Conservation (phyloP, 768 basidiomycete genomes). For the Russula olivacea region DNA sequence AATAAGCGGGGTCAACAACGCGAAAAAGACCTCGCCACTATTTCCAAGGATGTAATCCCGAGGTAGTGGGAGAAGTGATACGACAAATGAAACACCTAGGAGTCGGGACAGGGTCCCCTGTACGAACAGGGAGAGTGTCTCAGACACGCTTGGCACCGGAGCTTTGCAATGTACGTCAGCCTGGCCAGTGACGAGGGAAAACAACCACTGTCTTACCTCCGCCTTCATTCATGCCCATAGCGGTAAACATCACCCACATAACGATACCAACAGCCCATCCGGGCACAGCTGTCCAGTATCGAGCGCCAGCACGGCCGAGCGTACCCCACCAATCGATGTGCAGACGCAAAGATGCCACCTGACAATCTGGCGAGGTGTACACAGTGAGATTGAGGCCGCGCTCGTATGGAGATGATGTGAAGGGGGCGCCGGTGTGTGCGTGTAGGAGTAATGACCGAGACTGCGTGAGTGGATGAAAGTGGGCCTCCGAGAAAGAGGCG, state of each 20-base stretch:
- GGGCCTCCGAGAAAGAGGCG: slow-evolving; percentile 62
- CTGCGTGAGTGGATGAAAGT: slow-evolving; percentile 46
- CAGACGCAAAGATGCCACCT: slow-evolving; percentile 41
- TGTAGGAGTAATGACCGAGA: slow-evolving; percentile 51
- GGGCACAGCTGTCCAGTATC: slow-evolving; percentile 68
- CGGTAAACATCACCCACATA: slow-evolving; percentile 48
- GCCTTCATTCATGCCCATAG: slow-evolving; percentile 36
- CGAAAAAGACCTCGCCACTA: slow-evolving; percentile 43
- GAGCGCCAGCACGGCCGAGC: slow-evolving; percentile 59
- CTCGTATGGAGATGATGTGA: slow-evolving; percentile 35
- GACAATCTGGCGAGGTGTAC: slow-evolving; percentile 56
- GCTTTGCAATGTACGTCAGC: slow-evolving; percentile 29
- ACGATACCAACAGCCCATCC: slow-evolving; percentile 75
- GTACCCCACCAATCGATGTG: slow-evolving; percentile 66
- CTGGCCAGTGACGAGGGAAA: not conserved
- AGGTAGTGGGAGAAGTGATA: slow-evolving; percentile 54
- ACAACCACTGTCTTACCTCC: slow-evolving; percentile 25
- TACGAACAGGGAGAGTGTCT: slow-evolving; percentile 45
- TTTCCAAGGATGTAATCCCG: slow-evolving; percentile 56
- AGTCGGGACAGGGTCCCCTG: slow-evolving; percentile 38
- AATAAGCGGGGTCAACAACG: slow-evolving; percentile 50
- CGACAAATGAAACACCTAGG: slow-evolving; percentile 38
- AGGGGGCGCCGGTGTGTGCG: slow-evolving; percentile 64
- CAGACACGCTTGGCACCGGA: slow-evolving; percentile 42
- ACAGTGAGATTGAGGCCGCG: slow-evolving; percentile 50